These are phyloP conservation scores for Trichoderma endophyticum DNA, from an alignment of 2,329 filamentous ascomycete species.

Conservation along the genomic window DNA sequence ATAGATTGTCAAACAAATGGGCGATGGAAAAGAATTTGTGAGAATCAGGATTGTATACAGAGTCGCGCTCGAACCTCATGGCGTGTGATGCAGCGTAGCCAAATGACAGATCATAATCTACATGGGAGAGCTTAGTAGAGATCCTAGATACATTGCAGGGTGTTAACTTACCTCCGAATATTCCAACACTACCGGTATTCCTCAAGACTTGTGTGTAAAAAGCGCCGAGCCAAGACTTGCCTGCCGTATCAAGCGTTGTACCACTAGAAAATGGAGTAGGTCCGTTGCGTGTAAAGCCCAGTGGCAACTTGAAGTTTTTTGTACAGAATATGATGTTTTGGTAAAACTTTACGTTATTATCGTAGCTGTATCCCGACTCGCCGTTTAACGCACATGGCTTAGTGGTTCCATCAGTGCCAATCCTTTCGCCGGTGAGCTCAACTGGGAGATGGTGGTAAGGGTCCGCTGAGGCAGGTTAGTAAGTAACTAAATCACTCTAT, in stretches of 20 bases:
- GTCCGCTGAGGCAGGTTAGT: neutral
- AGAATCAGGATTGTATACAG: neutral
- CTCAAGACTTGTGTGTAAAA: neutral
- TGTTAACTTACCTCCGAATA: neutral
- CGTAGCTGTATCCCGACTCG: neutral
- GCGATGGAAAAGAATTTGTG: neutral
- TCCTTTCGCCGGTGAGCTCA: neutral
- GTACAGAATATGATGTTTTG: neutral
- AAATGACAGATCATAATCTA: neutral
- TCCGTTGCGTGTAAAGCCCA: neutral
- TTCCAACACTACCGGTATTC: neutral
- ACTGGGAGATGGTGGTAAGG: neutral
- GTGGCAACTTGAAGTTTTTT: neutral
- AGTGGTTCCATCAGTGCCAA: neutral
- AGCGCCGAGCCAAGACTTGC: neutral
- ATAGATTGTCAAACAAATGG: neutral
- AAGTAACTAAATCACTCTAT: neutral
- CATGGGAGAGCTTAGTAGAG: neutral
- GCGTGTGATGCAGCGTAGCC: neutral
- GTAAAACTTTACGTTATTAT: neutral
- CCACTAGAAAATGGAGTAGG: neutral
- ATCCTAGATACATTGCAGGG: neutral
- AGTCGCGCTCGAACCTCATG: neutral
- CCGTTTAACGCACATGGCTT: neutral
- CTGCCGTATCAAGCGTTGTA: neutral